Evolutionary conservation across 805 yeast species (phyloP).

Genomic region (Millerago galiae): DNA sequence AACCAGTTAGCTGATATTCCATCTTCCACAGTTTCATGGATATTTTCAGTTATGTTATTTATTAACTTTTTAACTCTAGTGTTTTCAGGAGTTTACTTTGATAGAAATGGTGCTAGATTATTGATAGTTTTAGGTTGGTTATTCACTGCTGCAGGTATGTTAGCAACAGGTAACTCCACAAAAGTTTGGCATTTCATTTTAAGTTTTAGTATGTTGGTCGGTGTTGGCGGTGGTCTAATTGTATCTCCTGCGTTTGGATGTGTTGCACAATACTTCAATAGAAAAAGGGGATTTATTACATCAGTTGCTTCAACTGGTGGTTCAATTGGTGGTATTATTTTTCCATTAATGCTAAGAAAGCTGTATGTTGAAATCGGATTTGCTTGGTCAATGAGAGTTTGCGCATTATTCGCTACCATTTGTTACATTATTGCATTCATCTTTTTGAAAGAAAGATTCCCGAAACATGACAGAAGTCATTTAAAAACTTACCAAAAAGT

Average conservation of each 20-base stretch:
- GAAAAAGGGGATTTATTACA: conserved; percentile 48
- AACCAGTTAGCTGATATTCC: conserved; percentile 44
- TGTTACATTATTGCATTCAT: conserved; percentile 28
- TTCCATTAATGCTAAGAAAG: conserved; percentile 45
- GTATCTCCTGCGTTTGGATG: conserved; percentile 54
- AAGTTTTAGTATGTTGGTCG: conserved; percentile 47
- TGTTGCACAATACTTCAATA: conserved; percentile 58
- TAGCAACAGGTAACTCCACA: conserved; percentile 45
- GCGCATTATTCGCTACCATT: conserved; percentile 38
- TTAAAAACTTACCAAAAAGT: conserved; percentile 21
- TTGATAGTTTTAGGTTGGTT: conserved; percentile 37
- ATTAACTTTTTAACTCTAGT: conserved; percentile 44
- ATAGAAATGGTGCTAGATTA: conserved; percentile 41
- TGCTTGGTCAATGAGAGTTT: conserved; percentile 49
- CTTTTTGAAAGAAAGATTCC: conserved; percentile 37
- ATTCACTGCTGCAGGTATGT: conserved; percentile 39
- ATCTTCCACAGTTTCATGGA: conserved; percentile 53
- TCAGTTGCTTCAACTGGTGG: conserved; percentile 47
- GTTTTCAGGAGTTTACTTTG: conserved; percentile 53
- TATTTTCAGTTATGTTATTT: conserved; percentile 51
- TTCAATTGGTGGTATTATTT: conserved; percentile 46
- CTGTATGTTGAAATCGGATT: conserved; percentile 42
- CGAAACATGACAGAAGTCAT: conserved; percentile 21
- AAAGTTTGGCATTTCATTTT: conserved; percentile 54
- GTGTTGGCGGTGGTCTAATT: conserved; percentile 52